Evolutionary conservation across 805 yeast species (phyloP).

Genomic region (Clavispora santaluciae): DNA sequence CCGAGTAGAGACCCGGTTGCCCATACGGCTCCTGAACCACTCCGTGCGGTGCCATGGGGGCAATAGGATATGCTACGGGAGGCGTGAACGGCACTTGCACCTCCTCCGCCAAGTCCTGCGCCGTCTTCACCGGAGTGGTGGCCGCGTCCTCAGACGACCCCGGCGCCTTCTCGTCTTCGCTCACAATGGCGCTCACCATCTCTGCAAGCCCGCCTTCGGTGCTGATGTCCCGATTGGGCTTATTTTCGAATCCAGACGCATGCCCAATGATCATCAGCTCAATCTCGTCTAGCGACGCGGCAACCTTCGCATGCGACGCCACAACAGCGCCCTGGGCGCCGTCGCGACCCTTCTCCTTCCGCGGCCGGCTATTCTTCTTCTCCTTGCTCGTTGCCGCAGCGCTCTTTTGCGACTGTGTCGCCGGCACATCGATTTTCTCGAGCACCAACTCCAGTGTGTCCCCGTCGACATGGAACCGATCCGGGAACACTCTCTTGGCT

Average conservation of each 20-base stretch:
- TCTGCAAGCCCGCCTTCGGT: slow-evolving; percentile 9
- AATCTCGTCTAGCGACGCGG: slow-evolving; percentile 33
- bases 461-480: slow-evolving; percentile 3
- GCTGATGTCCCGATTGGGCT: slow-evolving; percentile 3
- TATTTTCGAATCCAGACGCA: slow-evolving; percentile 13
- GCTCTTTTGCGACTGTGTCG: slow-evolving; percentile 5
- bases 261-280: slow-evolving; percentile 33
- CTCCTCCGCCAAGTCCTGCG: too few relatives aligned
- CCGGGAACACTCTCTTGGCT: slow-evolving; percentile 14
- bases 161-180: slow-evolving; percentile 6
- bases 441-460: slow-evolving; percentile 2
- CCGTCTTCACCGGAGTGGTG: background rate
- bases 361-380: background rate
- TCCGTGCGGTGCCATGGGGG: too few relatives aligned
- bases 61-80: too few relatives aligned
- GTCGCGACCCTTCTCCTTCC: background rate
- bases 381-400: background rate
- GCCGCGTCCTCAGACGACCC: background rate
- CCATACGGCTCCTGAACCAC: too few relatives aligned
- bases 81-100: too few relatives aligned
- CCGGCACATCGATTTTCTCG: slow-evolving; percentile 9
- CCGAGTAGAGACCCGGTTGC: too few relatives aligned
- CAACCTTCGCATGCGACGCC: slow-evolving; percentile 5
- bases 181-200: slow-evolving; percentile 14
- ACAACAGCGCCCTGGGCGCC: slow-evolving; percentile 1